Evolutionary conservation across 1,139 yeast species (phyloP), one percentile per base, ranked within the genome.

Genomic region (Geotrichum phurueaensis): DNA sequence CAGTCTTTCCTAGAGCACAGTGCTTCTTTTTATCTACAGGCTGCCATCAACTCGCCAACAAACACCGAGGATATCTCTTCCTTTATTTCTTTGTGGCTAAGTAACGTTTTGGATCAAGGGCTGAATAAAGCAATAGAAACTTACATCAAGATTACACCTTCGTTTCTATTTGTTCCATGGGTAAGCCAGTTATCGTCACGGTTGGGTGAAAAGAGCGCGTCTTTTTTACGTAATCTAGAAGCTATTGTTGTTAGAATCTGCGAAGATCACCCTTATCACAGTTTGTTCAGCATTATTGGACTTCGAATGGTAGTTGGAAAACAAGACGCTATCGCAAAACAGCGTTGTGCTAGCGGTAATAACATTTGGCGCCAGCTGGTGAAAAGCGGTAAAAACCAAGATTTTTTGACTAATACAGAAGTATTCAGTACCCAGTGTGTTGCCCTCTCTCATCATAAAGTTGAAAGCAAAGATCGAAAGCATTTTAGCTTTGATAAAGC

Each of bases 61-160:
- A 79, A 77, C 63, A 81, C 80, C 56, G 86, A 84, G 62, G 86
- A 84, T 62, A 76, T 87, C 57, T 96, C 90, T 66, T 81, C 89
- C 60, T 86, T 92, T 64, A 86, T 92, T 70, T 87, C 95, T 0
- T 72, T 92, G n/a, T 92, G 97, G 96, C 78, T 94, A 51, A 89
- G 87, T 62, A 80, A 81, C 66, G 78, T 84, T 2, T 71, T 71
- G 5, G 77, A 78, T 55, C 79, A 74, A 1, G 72, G 81, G 3
- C 68, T 74, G 15, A 75, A 73, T 51, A 58, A 54, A 6, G 65
- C 64, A 3, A 67, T 73, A 5, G 62, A 62, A 22, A 57, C 61
- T 23, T 63, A 67, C n/a, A 64, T 72, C 0, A 74, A 78, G 20
- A 71, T 81, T 2, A 74, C 89, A 36, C 87, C 96, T 0, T 77